Evolutionary conservation across 179 eudicot species (phyloP), one percentile per base, ranked within the genome.

Genomic region (Beta lomatogona): DNA sequence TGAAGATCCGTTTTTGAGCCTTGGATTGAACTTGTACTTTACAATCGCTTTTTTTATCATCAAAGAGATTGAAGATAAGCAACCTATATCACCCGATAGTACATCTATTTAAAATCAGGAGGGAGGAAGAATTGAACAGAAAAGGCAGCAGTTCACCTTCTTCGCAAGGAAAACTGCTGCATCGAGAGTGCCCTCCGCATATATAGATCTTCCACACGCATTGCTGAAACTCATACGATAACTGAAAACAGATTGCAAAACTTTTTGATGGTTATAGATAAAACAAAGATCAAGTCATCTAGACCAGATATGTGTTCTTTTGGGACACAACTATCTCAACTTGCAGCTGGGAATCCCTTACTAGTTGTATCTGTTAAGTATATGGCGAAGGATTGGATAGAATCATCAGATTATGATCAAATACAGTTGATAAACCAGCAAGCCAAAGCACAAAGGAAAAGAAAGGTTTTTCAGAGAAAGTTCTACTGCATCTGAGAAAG

Each of bases 161-260:
- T 91, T 92, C 16, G 97, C 94, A 31, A 95, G 87, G 85, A 91
- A 95, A 79, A 95, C 88, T 19, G 86, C 88, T 48, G 98, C 98
- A 90, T 95, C 98, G 73, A 95, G 91, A 15, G 93, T 91, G 60
- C 98, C 98, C 88, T 95, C 97, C 14, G 98, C 98, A 77, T 95
- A 95, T 82, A 95, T 92, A 55, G 98, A 95, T 89, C 98, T 86
- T 83, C 97, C 98, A 84, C 98, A 95, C 65, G 93, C 98, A 78
- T 93, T 94, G 98, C 82, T 94, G 97, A 88, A 93, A 95, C 87
- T 95, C 97, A 75, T 93, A 95, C 22, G 92, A 64, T 93, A 97
- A 73, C 98, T 95, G 89, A 81, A 86, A 58, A 76, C 3, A 68
- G 44, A 73, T 73, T 76, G 68, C 19, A 25, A 28, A 14, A 55